Evolutionary conservation across 2,329 filamentous ascomycete species (phyloP).

Genomic region (Sclerotinia subarctica): DNA sequence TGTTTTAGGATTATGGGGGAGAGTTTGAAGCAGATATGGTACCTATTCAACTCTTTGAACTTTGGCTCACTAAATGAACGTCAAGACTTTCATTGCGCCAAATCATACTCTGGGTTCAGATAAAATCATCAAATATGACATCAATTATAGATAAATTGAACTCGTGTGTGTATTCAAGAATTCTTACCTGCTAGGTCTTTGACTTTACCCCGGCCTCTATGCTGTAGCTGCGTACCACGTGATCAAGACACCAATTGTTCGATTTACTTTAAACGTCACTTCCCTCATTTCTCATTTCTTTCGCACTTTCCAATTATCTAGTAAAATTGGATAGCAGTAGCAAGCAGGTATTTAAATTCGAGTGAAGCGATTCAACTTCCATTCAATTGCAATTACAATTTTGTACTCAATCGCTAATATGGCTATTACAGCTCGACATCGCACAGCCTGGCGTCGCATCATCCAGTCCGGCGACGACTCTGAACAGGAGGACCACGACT

Average conservation of each 20-base stretch:
- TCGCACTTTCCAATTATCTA: not conserved
- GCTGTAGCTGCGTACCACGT: not conserved
- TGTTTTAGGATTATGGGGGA: not conserved
- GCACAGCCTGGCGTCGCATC: not conserved
- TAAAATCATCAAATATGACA: not conserved
- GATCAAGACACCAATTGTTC: not conserved
- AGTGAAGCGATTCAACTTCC: not conserved
- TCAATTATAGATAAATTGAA: not conserved
- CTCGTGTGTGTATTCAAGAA: not conserved
- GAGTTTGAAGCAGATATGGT: not conserved
- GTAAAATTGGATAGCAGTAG: not conserved
- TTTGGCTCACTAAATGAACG: not conserved
- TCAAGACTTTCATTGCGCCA: not conserved
- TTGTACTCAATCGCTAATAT: conserved; percentile 5
- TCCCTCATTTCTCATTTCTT: not conserved
- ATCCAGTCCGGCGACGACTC: not conserved
- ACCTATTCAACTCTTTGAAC: not conserved
- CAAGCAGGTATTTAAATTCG: not conserved
- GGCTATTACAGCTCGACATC: not conserved
- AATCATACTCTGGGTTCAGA: not conserved
- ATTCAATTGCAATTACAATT: not conserved
- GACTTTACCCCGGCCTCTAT: not conserved
- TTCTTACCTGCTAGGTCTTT: not conserved
- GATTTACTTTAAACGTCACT: not conserved
- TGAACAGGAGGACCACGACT: not conserved